phyloP scores from a whole-genome alignment of 140 eudicot genomes.

The Stevia rebaudiana region DNA sequence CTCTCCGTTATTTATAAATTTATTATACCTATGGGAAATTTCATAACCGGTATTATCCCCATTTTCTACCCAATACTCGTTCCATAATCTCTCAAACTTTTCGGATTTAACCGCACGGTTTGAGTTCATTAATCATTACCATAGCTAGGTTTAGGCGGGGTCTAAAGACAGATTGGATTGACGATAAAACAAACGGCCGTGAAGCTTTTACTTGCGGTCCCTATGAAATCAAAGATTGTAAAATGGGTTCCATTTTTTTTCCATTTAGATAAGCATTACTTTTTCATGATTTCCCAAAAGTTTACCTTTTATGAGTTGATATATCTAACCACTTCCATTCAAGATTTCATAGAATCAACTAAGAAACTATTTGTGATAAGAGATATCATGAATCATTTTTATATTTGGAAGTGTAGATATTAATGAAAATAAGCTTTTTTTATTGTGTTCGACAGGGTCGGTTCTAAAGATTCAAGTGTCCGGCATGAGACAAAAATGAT shows the following conservation, averaged over 20 bases:
- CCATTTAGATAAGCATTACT: constrained; percentile 24
- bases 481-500: no score
- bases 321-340: constrained; percentile 26
- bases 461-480: no score
- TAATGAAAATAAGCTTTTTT: no score
- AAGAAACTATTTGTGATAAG: constrained; percentile 25
- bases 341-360: constrained; percentile 26
- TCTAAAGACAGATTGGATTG: background rate
- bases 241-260: constrained; percentile 15
- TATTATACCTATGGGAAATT: no score
- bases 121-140: no score
- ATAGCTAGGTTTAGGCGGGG: no score
- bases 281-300: constrained; percentile 29
- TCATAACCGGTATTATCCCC: no score
- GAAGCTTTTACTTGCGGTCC: constrained; percentile 16
- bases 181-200: constrained; percentile 16
- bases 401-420: background rate
- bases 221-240: constrained; percentile 21
- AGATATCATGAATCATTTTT: constrained; percentile 5
- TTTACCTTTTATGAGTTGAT: constrained; percentile 20
- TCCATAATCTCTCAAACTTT: no score
- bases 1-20: no score
- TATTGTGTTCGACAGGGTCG: no score
- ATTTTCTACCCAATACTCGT: no score
- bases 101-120: no score